Evolutionary conservation across 371 early-diverging fungal species (phyloP), one percentile per base, ranked within the genome.

Genomic region (Apophysomyces elegans): DNA sequence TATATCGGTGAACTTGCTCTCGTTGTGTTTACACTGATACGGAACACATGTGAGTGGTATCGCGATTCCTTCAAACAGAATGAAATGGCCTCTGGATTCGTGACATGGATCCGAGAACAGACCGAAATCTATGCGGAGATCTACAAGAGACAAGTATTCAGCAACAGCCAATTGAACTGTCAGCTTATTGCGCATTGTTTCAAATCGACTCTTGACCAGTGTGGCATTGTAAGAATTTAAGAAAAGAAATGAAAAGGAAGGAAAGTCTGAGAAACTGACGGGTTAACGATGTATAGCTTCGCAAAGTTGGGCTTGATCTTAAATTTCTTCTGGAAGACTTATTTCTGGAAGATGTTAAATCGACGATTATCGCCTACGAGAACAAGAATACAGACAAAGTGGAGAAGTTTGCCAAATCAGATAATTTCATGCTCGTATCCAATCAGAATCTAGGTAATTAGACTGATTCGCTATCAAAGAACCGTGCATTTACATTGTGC

Each of bases 41-140:
- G 92, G 67, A 95, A 95, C 69, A 96, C 97, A 0, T 95, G 95
- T 64, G 95, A 95, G 62, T 97, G 98, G 98, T 97, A 93, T 76
- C 86, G 90, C 62, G 88, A 84, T 39, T 90, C 94, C 4, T 96
- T 97, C 74, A 86, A 88, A 26, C 94, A 95, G 67, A 86, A 93
- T 58, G 86, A 86, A 37, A 92, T 96, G 94, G 88, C 94, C 0
- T 95, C 95, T 16, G 88, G 86, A 81, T 91, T 97, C 63, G 89
- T 97, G 16, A 93, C 92, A 16, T 97, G 98, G 98, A 93, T 95
- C 12, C 79, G 88, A 38, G 84, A 85, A 62, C 96, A 97, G 68
- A 88, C 96, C 50, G 91, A 91, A 39, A 79, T 85, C 32, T 96
- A 92, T 76, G 93, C 92, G 0, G 87, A 84, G n/a, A 91, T 92